A percentile compares a stretch with the other conserved stretches of the same genome.
phyloP scores from a whole-genome alignment of 2,329 filamentous ascomycete genomes.

The Cryphonectria parasitica region DNA sequence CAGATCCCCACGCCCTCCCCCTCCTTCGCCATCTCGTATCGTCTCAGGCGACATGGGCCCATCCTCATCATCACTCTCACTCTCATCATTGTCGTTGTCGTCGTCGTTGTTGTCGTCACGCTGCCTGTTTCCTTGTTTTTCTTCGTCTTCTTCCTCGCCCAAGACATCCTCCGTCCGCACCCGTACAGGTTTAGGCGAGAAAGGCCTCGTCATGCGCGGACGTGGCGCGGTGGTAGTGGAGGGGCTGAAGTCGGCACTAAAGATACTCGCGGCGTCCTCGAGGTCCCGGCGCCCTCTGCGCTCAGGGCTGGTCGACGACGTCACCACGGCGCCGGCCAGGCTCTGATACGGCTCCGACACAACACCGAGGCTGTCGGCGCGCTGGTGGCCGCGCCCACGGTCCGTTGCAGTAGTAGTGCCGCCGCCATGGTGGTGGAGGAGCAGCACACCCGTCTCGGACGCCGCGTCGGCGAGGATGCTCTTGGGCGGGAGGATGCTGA shows the following conservation, averaged over 20 bases:
- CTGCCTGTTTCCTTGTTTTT: slow-evolving; percentile 17
- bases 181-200: slow-evolving; percentile 58
- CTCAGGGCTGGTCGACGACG: slow-evolving; percentile 33
- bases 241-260: slow-evolving; percentile 48
- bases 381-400: slow-evolving; percentile 40
- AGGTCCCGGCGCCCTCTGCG: slow-evolving; percentile 40
- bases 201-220: slow-evolving; percentile 59
- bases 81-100: slow-evolving; percentile 29
- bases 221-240: slow-evolving; percentile 47
- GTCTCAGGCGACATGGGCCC: slow-evolving; percentile 20
- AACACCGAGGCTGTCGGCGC: slow-evolving; percentile 59
- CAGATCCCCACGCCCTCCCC: slow-evolving; percentile 23
- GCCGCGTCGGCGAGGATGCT: slow-evolving; percentile 62
- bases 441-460: slow-evolving; percentile 42
- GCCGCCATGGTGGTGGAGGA: neutral
- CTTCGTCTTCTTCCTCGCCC: slow-evolving; percentile 30
- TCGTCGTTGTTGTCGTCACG: slow-evolving; percentile 31
- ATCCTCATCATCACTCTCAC: slow-evolving; percentile 33
- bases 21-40: slow-evolving; percentile 26
- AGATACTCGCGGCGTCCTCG: slow-evolving; percentile 48
- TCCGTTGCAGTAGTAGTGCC: slow-evolving; percentile 24
- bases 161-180: slow-evolving; percentile 41
- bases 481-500: slow-evolving; percentile 66
- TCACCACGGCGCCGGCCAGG: slow-evolving; percentile 51
- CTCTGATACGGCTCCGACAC: slow-evolving; percentile 62